These are phyloP conservation scores for Cairneyella variabilis DNA, from an alignment of 495 filamentous ascomycete species.

Conservation along the genomic window DNA sequence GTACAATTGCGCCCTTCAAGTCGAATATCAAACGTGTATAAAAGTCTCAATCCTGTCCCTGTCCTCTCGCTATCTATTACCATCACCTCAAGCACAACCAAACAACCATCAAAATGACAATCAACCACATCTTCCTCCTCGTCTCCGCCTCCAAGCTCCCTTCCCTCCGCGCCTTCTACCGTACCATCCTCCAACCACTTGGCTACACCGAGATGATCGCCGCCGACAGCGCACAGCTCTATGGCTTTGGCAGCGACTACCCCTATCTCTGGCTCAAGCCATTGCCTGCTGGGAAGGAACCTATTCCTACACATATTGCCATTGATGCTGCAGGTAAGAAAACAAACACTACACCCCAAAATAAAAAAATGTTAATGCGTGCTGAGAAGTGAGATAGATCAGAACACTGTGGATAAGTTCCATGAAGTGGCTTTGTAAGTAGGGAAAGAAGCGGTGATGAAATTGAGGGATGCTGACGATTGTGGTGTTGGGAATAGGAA, in stretches of 20 bases:
- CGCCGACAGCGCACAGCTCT: constrained; percentile 5
- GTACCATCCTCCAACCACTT: constrained; percentile 17
- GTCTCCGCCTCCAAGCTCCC: constrained; percentile 16
- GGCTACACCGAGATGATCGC: constrained; percentile 27
- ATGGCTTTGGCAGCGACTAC: constrained; percentile 27
- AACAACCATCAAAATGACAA: constrained; percentile 25
- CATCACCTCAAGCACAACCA: too few relatives aligned
- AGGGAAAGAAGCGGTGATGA: too few relatives aligned
- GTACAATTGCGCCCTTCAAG: too few relatives aligned
- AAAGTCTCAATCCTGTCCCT: too few relatives aligned
- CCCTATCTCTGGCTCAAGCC: constrained; percentile 27
- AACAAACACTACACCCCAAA: constrained; percentile 4
- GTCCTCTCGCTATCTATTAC: too few relatives aligned
- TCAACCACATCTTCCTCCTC: constrained; percentile 28
- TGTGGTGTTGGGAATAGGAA: too few relatives aligned
- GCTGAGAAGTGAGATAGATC: constrained; percentile 7
- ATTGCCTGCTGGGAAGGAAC: constrained; percentile 13
- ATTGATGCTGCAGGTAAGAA: neutral
- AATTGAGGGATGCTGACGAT: too few relatives aligned
- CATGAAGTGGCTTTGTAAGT: constrained; percentile 1
- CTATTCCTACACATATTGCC: neutral
- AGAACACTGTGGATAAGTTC: neutral
- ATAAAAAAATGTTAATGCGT: too few relatives aligned
- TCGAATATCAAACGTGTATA: too few relatives aligned
- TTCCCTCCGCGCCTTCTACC: constrained; percentile 24